A percentile compares a stretch with the other conserved stretches of the same genome.
Conservation (phyloP, 2,329 filamentous ascomycete species). For the Venturia carpophila region DNA sequence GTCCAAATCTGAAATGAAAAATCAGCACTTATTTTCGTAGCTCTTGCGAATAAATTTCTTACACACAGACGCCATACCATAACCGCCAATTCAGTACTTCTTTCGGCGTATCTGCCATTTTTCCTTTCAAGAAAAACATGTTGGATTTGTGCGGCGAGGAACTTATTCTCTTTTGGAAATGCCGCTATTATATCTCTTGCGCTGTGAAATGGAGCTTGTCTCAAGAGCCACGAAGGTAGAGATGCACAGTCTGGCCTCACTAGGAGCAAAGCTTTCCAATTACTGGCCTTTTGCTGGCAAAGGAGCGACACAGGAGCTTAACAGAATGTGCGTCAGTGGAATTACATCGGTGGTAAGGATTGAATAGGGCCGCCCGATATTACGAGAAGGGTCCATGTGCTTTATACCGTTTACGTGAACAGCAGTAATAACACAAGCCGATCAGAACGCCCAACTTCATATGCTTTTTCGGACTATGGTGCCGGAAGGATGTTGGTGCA, state of each 20-base stretch:
- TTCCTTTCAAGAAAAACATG: slow-evolving; percentile 26
- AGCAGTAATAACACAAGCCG: background rate
- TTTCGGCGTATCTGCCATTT: slow-evolving; percentile 57
- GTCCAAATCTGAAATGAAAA: slow-evolving; percentile 45
- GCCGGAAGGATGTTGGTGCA: background rate
- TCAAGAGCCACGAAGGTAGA: background rate
- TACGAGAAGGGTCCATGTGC: background rate
- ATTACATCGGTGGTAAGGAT: background rate
- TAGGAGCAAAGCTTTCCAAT: background rate
- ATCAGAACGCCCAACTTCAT: background rate
- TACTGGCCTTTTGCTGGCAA: background rate
- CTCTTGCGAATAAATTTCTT: background rate
- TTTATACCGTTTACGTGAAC: background rate
- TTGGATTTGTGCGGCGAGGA: background rate
- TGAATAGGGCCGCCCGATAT: background rate
- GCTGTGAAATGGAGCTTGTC: background rate
- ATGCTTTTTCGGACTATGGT: background rate
- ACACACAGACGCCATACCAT: slow-evolving; percentile 61
- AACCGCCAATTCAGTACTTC: slow-evolving; percentile 70
- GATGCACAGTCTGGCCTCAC: too few species aligned
- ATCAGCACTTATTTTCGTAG: background rate
- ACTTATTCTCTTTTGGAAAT: background rate
- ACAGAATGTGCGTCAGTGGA: background rate
- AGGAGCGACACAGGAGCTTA: background rate
- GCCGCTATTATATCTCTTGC: background rate